A percentile compares a stretch with the other conserved stretches of the same genome.
Conservation (phyloP, 2,329 filamentous ascomycete species). For the Calonectria crousiana region DNA sequence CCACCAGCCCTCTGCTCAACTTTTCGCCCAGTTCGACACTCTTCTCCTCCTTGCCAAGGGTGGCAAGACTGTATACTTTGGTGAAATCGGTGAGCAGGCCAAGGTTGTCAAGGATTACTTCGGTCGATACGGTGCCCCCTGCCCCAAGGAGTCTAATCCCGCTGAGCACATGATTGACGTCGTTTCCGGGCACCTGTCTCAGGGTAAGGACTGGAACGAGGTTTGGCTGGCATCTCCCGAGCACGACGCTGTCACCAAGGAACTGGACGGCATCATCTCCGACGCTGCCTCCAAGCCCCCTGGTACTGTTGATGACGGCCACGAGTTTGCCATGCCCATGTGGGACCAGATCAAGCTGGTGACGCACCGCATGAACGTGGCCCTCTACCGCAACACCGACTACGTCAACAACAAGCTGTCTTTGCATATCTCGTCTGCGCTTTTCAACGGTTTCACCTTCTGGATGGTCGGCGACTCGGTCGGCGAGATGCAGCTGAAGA, state of each 20-base stretch:
- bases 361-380: conserved; percentile 70
- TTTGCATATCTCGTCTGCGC: conserved; percentile 65
- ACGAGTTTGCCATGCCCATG: conserved; percentile 80
- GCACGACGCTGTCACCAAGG: conserved; percentile 64
- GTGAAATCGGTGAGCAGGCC: conserved; percentile 71
- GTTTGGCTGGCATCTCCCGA: conserved; percentile 77
- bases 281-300: conserved; percentile 62
- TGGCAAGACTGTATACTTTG: conserved; percentile 76
- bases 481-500: conserved; percentile 63
- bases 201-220: conserved; percentile 72
- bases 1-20: conserved; percentile 75
- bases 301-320: conserved; percentile 61
- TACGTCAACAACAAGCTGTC: conserved; percentile 75
- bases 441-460: conserved; percentile 73
- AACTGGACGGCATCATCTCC: conserved; percentile 73
- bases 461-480: conserved; percentile 68
- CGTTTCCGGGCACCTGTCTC: conserved; percentile 62
- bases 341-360: conserved; percentile 73
- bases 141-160: conserved; percentile 73
- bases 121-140: conserved; percentile 72
- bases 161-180: conserved; percentile 82
- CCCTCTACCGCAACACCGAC: conserved; percentile 75
- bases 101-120: conserved; percentile 73
- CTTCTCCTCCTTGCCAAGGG: conserved; percentile 74
- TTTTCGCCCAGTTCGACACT: conserved; percentile 76